Evolutionary conservation across 2,329 filamentous ascomycete species (phyloP).

Genomic region (Fusarium continuum): DNA sequence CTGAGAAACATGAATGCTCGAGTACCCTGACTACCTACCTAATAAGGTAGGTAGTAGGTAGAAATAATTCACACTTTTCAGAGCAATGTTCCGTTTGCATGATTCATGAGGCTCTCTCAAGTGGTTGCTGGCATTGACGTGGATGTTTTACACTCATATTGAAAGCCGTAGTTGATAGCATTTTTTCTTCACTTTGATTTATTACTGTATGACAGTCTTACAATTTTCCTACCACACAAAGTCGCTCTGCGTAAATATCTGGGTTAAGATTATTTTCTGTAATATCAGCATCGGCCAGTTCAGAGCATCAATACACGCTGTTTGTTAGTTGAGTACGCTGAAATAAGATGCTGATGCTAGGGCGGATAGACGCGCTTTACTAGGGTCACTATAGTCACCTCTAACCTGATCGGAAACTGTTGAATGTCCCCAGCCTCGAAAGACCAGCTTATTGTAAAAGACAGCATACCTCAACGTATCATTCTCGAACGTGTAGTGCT

Average conservation of each 20-base stretch:
- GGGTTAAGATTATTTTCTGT: not conserved
- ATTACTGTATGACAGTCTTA: not conserved
- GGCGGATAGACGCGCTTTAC: not conserved
- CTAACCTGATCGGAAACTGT: not conserved
- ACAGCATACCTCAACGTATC: conserved; percentile 1
- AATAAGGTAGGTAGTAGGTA: no score
- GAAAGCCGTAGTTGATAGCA: not conserved
- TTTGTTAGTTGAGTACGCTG: not conserved
- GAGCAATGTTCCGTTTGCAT: no score
- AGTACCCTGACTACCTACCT: conserved; percentile 5
- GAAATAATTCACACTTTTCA: no score
- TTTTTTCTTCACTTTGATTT: not conserved
- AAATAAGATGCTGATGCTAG: conserved; percentile 32
- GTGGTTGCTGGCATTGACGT: not conserved
- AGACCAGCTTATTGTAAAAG: conserved; percentile 28
- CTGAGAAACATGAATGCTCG: not conserved
- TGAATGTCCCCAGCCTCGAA: not conserved
- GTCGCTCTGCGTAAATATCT: not conserved
- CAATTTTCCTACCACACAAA: no score
- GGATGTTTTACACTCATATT: not conserved
- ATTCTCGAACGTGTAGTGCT: conserved; percentile 5
- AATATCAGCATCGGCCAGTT: not conserved
- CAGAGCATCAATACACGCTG: not conserved
- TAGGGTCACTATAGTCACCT: conserved; percentile 2
- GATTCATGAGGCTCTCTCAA: conserved; percentile 13